Evolutionary conservation across 2,329 filamentous ascomycete species (phyloP), one percentile per base, ranked within the genome.

Genomic region (Rhynchosporium agropyri): DNA sequence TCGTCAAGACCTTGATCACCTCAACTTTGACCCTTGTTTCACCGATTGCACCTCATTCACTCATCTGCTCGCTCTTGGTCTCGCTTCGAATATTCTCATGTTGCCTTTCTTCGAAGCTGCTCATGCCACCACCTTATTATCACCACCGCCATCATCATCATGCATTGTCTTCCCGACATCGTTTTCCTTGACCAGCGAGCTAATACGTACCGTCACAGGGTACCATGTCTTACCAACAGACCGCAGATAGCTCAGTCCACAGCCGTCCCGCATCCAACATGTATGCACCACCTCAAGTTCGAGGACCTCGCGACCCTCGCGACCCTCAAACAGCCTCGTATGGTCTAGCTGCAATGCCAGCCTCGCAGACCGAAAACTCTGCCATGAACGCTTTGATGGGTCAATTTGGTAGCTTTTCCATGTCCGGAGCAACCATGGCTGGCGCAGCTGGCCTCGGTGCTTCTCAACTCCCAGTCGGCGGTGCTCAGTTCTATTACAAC

Each of bases 191-290:
- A 31, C 55, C 46, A 63, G 60, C 28, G 55, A 58, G 64, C 64
- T 70, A 57, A 69, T 63, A 12, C n/a, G 7, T 31, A 31, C 38
- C 26, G 6, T 26, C 36, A 5, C 48, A 60, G 58, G 69, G 68
- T 67, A 70, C 68, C 71, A 75, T 75, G 74, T 71, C 74, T 71
- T 74, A 74, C 65, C 72, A 74, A 62, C 72, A 74, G 67, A 69
- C 70, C 53, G 54, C 68, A 49, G 73, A 73, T 58, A 68, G 57
- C 50, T 65, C 64, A 60, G 69, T 66, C 67, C 68, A 66, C 63
- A 67, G 64, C 65, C 69, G 67, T 68, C 63, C 69, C 13, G 48
- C 67, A n/a, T 63, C 67, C 49, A 67, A 67, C 63, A 73, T 75
- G 72, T 75, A 74, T 66, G 60, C 65, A 40, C 71, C 72, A 55